phyloP scores from a whole-genome alignment of 345 rosid genomes.

The Eucalyptus viminalis region DNA sequence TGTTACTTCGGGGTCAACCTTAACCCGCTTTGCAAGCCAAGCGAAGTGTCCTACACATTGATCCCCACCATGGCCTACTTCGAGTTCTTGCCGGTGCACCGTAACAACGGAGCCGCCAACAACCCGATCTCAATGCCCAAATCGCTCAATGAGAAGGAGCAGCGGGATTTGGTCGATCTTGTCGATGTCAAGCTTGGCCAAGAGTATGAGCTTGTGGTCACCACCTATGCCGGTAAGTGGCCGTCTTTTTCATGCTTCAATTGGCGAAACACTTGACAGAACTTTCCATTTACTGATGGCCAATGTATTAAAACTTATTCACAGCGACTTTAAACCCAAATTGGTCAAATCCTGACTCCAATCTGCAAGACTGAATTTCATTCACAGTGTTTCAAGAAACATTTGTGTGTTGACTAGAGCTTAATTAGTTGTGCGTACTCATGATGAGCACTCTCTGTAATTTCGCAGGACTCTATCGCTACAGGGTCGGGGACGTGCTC shows the following conservation, averaged over 20 bases:
- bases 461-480: conserved; percentile 64
- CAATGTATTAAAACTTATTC: background rate
- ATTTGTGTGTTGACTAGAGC: background rate
- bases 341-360: background rate
- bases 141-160: conserved; percentile 72
- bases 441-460: background rate
- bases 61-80: conserved; percentile 92
- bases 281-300: background rate
- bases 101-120: conserved; percentile 42
- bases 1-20: conserved; percentile 93
- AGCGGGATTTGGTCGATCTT: conserved; percentile 77
- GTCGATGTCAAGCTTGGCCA: conserved; percentile 90
- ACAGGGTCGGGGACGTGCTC: conserved; percentile 92
- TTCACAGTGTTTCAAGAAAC: background rate
- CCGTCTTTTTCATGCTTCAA: background rate
- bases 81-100: conserved; percentile 81
- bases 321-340: background rate
- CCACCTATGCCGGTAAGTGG: conserved; percentile 81
- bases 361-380: background rate
- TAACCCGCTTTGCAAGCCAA: conserved; percentile 71
- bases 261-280: background rate
- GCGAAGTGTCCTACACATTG: conserved; percentile 82
- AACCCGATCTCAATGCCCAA: conserved; percentile 52
- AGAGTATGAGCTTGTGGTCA: conserved; percentile 95
- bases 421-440: background rate